These are phyloP conservation scores for Candida tetrigidarum DNA, from an alignment of 1,139 yeast species.

Conservation along the genomic window DNA sequence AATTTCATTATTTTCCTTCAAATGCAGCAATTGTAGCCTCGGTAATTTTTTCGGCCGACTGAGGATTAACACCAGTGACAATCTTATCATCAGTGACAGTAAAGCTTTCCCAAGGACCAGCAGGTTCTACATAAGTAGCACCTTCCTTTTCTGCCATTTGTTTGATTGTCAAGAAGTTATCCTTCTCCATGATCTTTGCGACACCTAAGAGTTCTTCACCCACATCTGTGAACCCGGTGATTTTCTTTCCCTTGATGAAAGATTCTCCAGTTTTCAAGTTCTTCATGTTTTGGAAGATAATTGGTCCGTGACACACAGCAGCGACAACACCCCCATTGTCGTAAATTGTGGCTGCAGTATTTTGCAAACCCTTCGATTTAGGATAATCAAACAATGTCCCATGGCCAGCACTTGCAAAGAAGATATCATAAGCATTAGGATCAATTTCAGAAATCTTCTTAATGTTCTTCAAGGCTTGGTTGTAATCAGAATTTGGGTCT, in stretches of 20 bases:
- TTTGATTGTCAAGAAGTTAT: slow-evolving; percentile 38
- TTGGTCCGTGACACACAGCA: slow-evolving; percentile 74
- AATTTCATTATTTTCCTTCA: no score
- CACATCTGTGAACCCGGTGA: slow-evolving; percentile 63
- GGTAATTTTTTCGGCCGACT: slow-evolving; percentile 58
- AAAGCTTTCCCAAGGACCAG: slow-evolving; percentile 57
- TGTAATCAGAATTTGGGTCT: slow-evolving; percentile 43
- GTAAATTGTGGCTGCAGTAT: slow-evolving; percentile 49
- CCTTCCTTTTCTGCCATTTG: slow-evolving; percentile 39
- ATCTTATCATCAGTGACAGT: slow-evolving; percentile 56
- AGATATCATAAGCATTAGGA: slow-evolving; percentile 52
- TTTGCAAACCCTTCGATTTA: slow-evolving; percentile 47
- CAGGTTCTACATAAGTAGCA: slow-evolving; percentile 49
- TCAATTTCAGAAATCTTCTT: slow-evolving; percentile 49
- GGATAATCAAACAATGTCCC: slow-evolving; percentile 63
- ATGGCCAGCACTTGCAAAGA: slow-evolving; percentile 70
- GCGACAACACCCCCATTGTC: slow-evolving; percentile 56
- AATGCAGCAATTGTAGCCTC: slow-evolving; percentile 15
- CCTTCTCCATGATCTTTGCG: slow-evolving; percentile 33
- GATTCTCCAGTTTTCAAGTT: slow-evolving; percentile 46
- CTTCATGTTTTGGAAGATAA: slow-evolving; percentile 50
- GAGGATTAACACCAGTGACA: slow-evolving; percentile 68
- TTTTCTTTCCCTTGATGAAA: slow-evolving; percentile 53
- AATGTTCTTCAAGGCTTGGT: slow-evolving; percentile 32
- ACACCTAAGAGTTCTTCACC: slow-evolving; percentile 53